Evolutionary conservation across 1,284 basidiomycete genomes (phyloP).

Genomic region (Anthracocystis setariae): DNA sequence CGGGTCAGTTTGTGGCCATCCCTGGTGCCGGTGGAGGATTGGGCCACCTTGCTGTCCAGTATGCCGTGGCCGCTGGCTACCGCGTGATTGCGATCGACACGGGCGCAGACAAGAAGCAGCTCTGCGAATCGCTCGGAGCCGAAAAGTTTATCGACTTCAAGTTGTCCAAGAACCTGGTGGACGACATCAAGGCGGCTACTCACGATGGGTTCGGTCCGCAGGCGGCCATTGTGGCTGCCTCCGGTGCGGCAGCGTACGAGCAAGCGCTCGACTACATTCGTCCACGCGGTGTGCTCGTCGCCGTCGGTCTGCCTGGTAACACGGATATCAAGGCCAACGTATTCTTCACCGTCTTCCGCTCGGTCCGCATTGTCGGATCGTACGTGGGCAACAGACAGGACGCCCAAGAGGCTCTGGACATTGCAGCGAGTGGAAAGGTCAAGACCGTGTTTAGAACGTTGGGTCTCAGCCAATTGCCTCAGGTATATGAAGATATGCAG

Average conservation of each 20-base stretch:
- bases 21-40: slow-evolving; percentile 78
- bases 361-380: slow-evolving; percentile 77
- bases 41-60: slow-evolving; percentile 68
- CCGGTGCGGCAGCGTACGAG: slow-evolving; percentile 73
- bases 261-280: slow-evolving; percentile 74
- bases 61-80: slow-evolving; percentile 68
- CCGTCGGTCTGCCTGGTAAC: slow-evolving; percentile 77
- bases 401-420: slow-evolving; percentile 72
- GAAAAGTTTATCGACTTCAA: slow-evolving; percentile 84
- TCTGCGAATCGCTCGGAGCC: slow-evolving; percentile 78
- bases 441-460: slow-evolving; percentile 73
- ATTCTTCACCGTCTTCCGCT: slow-evolving; percentile 73
- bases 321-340: slow-evolving; percentile 76
- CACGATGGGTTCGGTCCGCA: slow-evolving; percentile 78
- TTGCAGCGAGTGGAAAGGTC: slow-evolving; percentile 77
- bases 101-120: slow-evolving; percentile 78
- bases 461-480: slow-evolving; percentile 73
- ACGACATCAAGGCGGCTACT: slow-evolving; percentile 75
- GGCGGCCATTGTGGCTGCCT: slow-evolving; percentile 69
- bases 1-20: slow-evolving; percentile 84
- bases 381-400: slow-evolving; percentile 74
- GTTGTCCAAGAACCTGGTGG: slow-evolving; percentile 72
- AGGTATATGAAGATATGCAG: slow-evolving; percentile 72
- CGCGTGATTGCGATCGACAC: slow-evolving; percentile 83
- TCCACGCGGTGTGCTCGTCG: slow-evolving; percentile 77